Base-by-base conservation (phyloP, 179 eudicot genomes). In the Spergularia azorica region DNA sequence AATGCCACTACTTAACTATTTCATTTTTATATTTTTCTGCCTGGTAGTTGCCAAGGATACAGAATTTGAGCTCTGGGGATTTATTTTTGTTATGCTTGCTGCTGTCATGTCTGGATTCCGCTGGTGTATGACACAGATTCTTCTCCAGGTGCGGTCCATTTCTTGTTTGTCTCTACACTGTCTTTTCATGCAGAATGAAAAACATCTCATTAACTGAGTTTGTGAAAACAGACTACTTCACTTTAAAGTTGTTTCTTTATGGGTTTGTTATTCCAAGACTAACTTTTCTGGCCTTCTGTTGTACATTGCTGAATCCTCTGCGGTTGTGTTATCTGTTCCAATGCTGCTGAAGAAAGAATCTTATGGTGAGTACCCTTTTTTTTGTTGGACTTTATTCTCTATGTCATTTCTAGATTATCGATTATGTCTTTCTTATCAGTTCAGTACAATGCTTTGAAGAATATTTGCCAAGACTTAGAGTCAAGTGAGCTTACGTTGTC, bases 41-140 rank as follows among this genome's bases (percentile, higher is more conserved):
- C 69, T 62, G 46, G 61, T 87, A 93, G 97, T 95, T 79, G 99
- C 97, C 64, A 95, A 79, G 86, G 99, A 95, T 83, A 88, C 98
- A 55, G 97, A 95, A 73, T 95, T 95, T 85, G 96, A 95, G 62
- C 83, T 95, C 70, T 93, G 95, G 98, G 99, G 99, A 72, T 95
- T 95, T 77, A n/a, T 93, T 39, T 95, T 95, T 79, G 99, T 95
- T 63, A 95, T 93, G 97, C 98, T 95, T 88, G 99, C 99, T 81
- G 97, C 99, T 86, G 97, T 95, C 79, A 93, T 95, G 99, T 90
- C 99, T 81, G 99, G 99, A 51, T 95, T 95, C 69, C 95, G 98
- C 74, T 95, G 99, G 99, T 86, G 91, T 79, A 95, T 95, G 99
- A 93, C 97, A 62, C 99, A 95, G 84, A 95, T 95, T 79, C 99